Conservation (phyloP, 2,329 filamentous ascomycete genomes). For the Stemphylium beticola region DNA sequence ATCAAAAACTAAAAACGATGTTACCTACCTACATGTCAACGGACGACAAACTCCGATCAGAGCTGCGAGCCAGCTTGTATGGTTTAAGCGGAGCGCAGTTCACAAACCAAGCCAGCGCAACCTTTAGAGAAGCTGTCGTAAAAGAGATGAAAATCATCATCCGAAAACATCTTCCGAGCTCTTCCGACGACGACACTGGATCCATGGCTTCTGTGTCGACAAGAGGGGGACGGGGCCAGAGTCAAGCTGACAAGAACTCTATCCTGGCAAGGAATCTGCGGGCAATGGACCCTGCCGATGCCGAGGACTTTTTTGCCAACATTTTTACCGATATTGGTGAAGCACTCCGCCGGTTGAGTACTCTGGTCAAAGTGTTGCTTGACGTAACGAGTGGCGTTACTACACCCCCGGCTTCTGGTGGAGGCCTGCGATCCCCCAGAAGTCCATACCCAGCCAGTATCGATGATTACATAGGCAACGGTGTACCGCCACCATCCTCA, state of each 20-base stretch:
- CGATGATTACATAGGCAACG: constrained; percentile 48
- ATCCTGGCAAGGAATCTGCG: constrained; percentile 87
- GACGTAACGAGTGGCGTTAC: constrained; percentile 84
- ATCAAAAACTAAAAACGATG: constrained; percentile 68
- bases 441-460: constrained; percentile 53
- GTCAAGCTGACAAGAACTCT: constrained; percentile 87
- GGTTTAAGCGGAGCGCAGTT: constrained; percentile 84
- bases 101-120: constrained; percentile 78
- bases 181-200: constrained; percentile 90
- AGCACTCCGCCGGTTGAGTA: constrained; percentile 80
- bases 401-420: constrained; percentile 49
- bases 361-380: constrained; percentile 91
- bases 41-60: constrained; percentile 71
- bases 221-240: constrained; percentile 66
- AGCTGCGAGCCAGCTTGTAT: constrained; percentile 72
- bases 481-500: constrained; percentile 18
- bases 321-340: constrained; percentile 91
- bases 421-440: constrained; percentile 55
- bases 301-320: constrained; percentile 79
- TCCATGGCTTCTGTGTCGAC: constrained; percentile 89
- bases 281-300: constrained; percentile 80
- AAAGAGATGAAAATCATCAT: constrained; percentile 88
- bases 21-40: constrained; percentile 81
- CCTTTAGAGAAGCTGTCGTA: constrained; percentile 82
- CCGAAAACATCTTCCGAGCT: constrained; percentile 83